Percentiles rank a stretch among this genome's conserved stretches.
Evolutionary conservation across 805 yeast species (phyloP).

Genomic region (Teunomyces tritomae): DNA sequence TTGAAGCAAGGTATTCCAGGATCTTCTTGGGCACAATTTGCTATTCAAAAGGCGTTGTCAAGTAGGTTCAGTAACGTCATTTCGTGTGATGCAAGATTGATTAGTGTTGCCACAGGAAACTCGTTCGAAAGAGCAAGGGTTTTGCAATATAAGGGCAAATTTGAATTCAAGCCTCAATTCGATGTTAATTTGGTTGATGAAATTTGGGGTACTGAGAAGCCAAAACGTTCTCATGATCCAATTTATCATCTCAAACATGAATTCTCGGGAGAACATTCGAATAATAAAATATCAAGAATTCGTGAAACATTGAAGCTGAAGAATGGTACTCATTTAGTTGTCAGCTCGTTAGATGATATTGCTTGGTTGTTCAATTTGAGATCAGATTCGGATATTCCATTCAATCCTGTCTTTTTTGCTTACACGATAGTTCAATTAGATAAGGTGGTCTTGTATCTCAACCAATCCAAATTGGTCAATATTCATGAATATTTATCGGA

Average conservation of each 20-base stretch:
- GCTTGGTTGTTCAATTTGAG: conserved; percentile 90
- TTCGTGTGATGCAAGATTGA: conserved; percentile 80
- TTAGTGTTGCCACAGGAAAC: conserved; percentile 50
- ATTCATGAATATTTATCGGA: conserved; percentile 21
- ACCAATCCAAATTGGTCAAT: conserved; percentile 41
- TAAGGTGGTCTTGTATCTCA: conserved; percentile 51
- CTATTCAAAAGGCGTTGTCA: conserved; percentile 52
- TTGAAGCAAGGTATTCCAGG: conserved; percentile 78
- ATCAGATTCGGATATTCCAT: conserved; percentile 72
- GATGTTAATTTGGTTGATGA: conserved; percentile 34
- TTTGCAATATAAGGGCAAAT: conserved; percentile 17
- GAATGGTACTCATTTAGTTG: conserved; percentile 40
- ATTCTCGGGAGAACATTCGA: conserved; percentile 34
- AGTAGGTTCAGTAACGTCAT: conserved; percentile 50
- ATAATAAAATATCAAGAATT: conserved; percentile 27
- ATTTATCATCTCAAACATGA: conserved; percentile 28
- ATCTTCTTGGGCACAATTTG: conserved; percentile 78
- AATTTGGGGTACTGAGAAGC: conserved; percentile 38
- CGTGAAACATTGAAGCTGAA: conserved; percentile 27
- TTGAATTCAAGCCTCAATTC: conserved; percentile 29
- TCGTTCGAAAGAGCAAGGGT: conserved; percentile 29
- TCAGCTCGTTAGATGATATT: conserved; percentile 80
- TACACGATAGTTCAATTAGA: conserved; percentile 43
- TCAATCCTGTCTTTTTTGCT: conserved; percentile 82
- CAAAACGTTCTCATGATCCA: conserved; percentile 32